Evolutionary conservation across 108 stramenopile genomes (phyloP).

Genomic region (Skeletonema tropicum): DNA sequence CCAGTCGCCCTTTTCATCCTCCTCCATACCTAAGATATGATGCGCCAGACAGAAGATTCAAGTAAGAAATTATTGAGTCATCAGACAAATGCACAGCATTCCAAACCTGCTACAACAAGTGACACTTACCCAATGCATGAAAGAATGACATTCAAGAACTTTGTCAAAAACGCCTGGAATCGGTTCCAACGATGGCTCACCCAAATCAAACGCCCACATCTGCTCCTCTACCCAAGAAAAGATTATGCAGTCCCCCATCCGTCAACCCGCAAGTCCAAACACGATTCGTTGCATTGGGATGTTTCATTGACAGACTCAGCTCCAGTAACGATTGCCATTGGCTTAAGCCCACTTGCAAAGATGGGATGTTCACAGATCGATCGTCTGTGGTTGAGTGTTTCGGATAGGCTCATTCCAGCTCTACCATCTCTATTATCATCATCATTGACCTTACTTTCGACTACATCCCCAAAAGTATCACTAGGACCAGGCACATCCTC

Average conservation of each 20-base stretch:
- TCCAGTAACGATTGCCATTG: constrained; percentile 42
- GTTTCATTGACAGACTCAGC: constrained; percentile 32
- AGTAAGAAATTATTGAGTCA: no score
- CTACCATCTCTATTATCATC: not conserved
- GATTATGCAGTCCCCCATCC: constrained; percentile 87
- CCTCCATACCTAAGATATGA: constrained; percentile 64
- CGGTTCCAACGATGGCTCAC: constrained; percentile 63
- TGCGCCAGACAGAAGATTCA: not conserved
- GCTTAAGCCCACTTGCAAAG: constrained; percentile 20
- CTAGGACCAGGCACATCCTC: not conserved
- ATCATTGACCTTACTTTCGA: not conserved
- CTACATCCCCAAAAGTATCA: not conserved
- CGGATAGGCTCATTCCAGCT: no score
- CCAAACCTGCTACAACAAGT: no score
- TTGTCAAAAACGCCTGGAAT: constrained; percentile 82
- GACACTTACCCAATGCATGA: constrained; percentile 43
- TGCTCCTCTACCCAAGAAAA: constrained; percentile 63
- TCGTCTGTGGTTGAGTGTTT: not conserved
- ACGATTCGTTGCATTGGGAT: constrained; percentile 54
- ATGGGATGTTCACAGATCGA: constrained; percentile 19
- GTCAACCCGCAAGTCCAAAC: constrained; percentile 81
- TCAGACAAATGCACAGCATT: no score
- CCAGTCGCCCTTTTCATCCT: constrained; percentile 68
- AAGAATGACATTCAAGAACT: constrained; percentile 80
- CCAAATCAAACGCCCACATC: constrained; percentile 80